Base-by-base conservation (phyloP, 768 basidiomycete genomes). In the Boletus reticuloceps region DNA sequence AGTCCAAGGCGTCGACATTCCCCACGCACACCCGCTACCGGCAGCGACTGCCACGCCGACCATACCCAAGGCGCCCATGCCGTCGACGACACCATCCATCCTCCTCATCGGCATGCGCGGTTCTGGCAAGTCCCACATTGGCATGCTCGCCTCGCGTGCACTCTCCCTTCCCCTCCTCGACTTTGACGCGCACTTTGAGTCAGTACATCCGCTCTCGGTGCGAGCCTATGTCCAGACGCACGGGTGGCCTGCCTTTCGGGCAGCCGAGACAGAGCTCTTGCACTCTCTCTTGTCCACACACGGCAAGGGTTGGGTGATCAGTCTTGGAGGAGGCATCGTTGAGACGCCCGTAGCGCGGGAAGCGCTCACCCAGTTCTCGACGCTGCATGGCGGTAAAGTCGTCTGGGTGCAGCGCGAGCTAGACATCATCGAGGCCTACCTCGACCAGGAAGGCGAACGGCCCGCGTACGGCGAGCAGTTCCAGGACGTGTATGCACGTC, bases 31-130 rank as follows among this genome's bases (percentile, higher is more conserved):
- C 9, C 36, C 54, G 5, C 46, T 41, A 0, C 69, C 78, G 6
- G 67, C 75, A 25, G 75, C 76, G 2, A 81, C 79, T 7, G 69
- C 76, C 46, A 81, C 76, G 58, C 76, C 75, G 25, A 36, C 48
- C 2, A 25, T 41, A 17, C 41, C n/a, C n/a, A n/a, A n/a, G n/a
- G n/a, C n/a, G n/a, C n/a, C n/a, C n/a, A n/a, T n/a, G n/a, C n/a
- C 72, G 1, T 69, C 75, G 42, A 60, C 74, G 12, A 73, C 76
- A 6, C 79, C 83, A 17, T 85, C 88, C 6, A 81, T 94, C 59
- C 72, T 96, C 55, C 73, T 97, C 57, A 85, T 94, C 58, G 94
- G 97, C 27, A 98, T 99, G 97, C 89, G 96, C 17, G 97, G 97
- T 12, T 89, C 93, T 1, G 97, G 97, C 31, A 98, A 99, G 75